Base-by-base conservation (phyloP, 2,329 filamentous ascomycete species). In the Orbilia blumenaviensis region DNA sequence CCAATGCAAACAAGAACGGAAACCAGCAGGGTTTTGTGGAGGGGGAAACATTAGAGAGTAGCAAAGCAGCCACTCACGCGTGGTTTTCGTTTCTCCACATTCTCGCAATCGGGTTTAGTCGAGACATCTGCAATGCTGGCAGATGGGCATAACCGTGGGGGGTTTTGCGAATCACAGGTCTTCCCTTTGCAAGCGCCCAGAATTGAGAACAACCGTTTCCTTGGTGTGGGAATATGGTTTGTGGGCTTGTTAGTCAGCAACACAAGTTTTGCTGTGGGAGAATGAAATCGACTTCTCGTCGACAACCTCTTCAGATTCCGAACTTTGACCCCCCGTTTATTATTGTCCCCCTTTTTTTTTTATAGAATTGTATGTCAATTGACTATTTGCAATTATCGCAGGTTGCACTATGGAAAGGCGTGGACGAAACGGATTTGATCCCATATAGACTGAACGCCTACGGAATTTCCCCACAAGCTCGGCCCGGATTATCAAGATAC, bases 21-120 rank as follows among this genome's bases (percentile, higher is more conserved):
- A 63, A 63, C 12, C 48, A 34, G 16, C 29, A 63, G 18, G 41
- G 42, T 46, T 62, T 29, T n/a, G n/a, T n/a, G 1, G 1, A 10
- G 54, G 18, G 16, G 21, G 32, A 18, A 56, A 50, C n/a, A n/a
- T n/a, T n/a, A n/a, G n/a, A n/a, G n/a, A n/a, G n/a, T n/a, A n/a
- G n/a, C n/a, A 67, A 38, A 64, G 42, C 64, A 68, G 60, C 72
- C 72, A 76, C 64, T 66, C 72, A 68, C 64, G 63, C 60, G 72
- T 66, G 56, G 62, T 48, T 60, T 68, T 60, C 46, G 18, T 38
- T 68, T 75, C 72, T 76, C 72, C 72, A 76, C 72, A 76, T 63
- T 76, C 27, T 76, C 72, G 64, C 64, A 76, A 76, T 76, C 58
- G 72, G 72, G 72, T 41, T 66, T 76, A 76, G 72, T 61, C 64